These are phyloP conservation scores for Naganishia randhawae DNA, from an alignment of 768 basidiomycete genomes.

Conservation along the genomic window DNA sequence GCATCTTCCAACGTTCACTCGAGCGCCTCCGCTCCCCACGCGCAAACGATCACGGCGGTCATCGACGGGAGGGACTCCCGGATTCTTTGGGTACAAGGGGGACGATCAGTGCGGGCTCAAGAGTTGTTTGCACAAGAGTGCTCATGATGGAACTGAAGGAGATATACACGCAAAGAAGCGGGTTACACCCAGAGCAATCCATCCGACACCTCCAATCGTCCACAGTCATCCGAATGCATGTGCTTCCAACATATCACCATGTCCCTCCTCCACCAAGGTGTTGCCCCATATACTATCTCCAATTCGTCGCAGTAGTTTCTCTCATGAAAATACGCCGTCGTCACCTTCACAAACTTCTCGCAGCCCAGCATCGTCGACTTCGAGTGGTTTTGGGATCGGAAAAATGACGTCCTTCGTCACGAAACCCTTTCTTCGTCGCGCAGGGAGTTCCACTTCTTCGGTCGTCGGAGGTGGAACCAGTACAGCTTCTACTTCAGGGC, in stretches of 20 bases:
- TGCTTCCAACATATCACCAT: not conserved
- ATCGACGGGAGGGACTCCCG: constrained; percentile 8
- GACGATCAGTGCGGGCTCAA: constrained; percentile 6
- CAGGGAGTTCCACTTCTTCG: constrained; percentile 3
- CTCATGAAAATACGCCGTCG: not conserved
- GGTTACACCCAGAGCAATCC: not conserved
- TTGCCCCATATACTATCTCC: not conserved
- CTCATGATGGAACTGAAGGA: not conserved
- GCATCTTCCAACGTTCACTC: constrained; percentile 7
- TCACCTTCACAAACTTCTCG: not conserved
- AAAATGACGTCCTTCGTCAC: constrained; percentile 11
- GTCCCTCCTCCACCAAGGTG: not conserved
- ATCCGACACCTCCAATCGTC: constrained; percentile 6
- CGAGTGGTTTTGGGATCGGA: not conserved
- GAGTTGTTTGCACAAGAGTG: constrained; percentile 15
- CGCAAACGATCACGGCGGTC: not conserved
- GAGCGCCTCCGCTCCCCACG: not conserved
- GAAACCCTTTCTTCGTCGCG: constrained; percentile 1
- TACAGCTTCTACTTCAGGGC: not conserved
- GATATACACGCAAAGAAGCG: not conserved
- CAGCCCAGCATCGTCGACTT: not conserved
- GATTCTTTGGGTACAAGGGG: constrained; percentile 10
- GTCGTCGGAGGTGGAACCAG: not conserved
- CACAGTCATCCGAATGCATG: not conserved
- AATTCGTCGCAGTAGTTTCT: not conserved